A percentile compares a stretch with the other conserved stretches of the same genome.
Evolutionary conservation across 345 rosid species (phyloP).

Genomic region (Hypericum androsaemum): DNA sequence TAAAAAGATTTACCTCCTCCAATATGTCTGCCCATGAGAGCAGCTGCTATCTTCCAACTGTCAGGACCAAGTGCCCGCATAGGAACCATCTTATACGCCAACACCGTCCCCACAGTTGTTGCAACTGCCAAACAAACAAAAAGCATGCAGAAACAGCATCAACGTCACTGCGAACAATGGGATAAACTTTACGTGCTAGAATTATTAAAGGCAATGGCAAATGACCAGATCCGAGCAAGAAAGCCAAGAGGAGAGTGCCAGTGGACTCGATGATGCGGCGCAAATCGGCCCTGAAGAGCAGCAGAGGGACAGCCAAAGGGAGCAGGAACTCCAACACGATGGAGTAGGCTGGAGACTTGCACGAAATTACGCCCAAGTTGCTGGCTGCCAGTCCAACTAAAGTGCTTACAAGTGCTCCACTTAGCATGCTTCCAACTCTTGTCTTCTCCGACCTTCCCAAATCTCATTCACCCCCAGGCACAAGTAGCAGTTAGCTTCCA

Average conservation of each 20-base stretch:
- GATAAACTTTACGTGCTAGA: too few relatives aligned
- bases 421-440: slow-evolving; percentile 60
- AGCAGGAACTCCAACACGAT: slow-evolving; percentile 54
- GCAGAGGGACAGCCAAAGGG: slow-evolving; percentile 59
- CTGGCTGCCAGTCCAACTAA: slow-evolving; percentile 73
- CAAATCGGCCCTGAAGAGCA: slow-evolving; percentile 74
- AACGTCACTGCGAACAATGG: not conserved
- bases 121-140: slow-evolving; percentile 43
- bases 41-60: slow-evolving; percentile 89
- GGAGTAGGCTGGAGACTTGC: slow-evolving; percentile 49
- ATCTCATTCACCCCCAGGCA: not conserved
- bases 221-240: slow-evolving; percentile 67
- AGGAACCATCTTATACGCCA: slow-evolving; percentile 64
- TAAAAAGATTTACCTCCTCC: slow-evolving; percentile 26
- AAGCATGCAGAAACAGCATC: not conserved
- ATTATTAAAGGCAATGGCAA: too few relatives aligned
- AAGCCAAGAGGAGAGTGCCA: slow-evolving; percentile 60
- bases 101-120: slow-evolving; percentile 54
- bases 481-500: not conserved
- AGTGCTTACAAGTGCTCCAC: slow-evolving; percentile 72
- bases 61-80: slow-evolving; percentile 87
- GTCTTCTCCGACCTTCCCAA: slow-evolving; percentile 69
- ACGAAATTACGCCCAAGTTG: slow-evolving; percentile 57
- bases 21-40: slow-evolving; percentile 82
- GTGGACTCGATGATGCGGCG: slow-evolving; percentile 50